Evolutionary conservation across 1,284 basidiomycete genomes (phyloP).

Genomic region (Paramarasmius palmivorus): DNA sequence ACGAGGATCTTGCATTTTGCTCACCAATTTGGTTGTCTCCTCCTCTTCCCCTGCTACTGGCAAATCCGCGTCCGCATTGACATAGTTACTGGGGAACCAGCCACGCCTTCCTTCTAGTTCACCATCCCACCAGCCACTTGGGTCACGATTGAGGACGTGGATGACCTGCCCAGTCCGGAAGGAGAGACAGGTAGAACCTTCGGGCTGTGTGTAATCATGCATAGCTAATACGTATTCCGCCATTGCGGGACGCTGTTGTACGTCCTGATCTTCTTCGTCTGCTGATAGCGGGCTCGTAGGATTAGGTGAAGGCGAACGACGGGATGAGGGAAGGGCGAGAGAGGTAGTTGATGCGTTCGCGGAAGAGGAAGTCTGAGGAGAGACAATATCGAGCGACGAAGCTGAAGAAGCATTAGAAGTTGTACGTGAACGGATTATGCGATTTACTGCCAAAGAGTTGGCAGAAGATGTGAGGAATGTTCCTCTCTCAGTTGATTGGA

Average conservation of each 20-base stretch:
- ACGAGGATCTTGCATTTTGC: neutral
- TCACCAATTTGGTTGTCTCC: constrained; percentile 29
- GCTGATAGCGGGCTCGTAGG: constrained; percentile 36
- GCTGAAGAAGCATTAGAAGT: constrained; percentile 54
- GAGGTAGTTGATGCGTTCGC: constrained; percentile 56
- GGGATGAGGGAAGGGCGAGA: constrained; percentile 35
- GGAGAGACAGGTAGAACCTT: constrained; percentile 80
- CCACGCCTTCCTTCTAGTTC: constrained; percentile 85
- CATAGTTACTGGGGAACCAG: constrained; percentile 99
- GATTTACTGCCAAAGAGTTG: constrained; percentile 3
- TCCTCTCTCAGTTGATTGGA: neutral
- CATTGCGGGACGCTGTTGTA: constrained; percentile 18
- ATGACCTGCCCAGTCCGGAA: constrained; percentile 92
- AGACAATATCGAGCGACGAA: constrained; percentile 55
- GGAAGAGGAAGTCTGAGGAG: constrained; percentile 49
- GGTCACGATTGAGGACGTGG: constrained; percentile 83
- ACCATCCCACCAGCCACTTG: constrained; percentile 98
- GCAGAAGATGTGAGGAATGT: constrained; percentile 8
- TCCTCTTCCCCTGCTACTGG: constrained; percentile 57
- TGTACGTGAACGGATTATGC: constrained; percentile 38
- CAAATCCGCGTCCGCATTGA: constrained; percentile 53
- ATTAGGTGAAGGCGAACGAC: constrained; percentile 29
- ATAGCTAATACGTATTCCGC: constrained; percentile 81
- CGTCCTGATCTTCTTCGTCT: neutral
- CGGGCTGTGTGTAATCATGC: constrained; percentile 80